Percentiles rank a stretch among this genome's conserved stretches.
Conservation (phyloP, 352 stramenopile species). For the Globisporangium viniferum region DNA sequence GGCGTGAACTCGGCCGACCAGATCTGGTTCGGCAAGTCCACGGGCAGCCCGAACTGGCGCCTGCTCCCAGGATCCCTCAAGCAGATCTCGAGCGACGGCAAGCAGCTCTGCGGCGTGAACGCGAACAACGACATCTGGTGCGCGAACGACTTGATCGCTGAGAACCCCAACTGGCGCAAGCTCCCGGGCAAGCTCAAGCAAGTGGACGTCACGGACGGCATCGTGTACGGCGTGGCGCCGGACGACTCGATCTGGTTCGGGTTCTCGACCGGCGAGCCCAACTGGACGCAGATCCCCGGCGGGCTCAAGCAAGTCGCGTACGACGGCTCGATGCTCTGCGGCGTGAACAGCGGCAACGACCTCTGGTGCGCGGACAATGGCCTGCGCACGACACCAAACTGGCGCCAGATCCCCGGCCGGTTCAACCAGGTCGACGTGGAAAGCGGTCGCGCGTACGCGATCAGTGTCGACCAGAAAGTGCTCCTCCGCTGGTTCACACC, state of each 20-base stretch:
- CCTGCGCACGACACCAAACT: conserved; percentile 14
- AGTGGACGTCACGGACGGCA: conserved; percentile 20
- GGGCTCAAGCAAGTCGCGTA: conserved; percentile 18
- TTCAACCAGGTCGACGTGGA: conserved; percentile 23
- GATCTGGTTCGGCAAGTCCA: conserved; percentile 13
- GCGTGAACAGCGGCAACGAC: conserved; percentile 5
- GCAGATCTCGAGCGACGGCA: conserved; percentile 28
- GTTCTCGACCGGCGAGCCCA: conserved; percentile 20
- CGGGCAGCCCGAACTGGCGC: conserved; percentile 17
- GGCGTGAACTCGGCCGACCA: conserved; percentile 19
- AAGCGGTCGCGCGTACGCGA: conserved; percentile 18
- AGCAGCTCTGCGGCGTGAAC: conserved; percentile 29
- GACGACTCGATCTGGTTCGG: conserved; percentile 22
- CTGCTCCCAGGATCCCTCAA: conserved; percentile 19
- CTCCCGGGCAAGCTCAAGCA: conserved; percentile 26
- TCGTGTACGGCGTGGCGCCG: conserved; percentile 17
- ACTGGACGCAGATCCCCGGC: conserved; percentile 14
- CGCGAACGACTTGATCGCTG: conserved; percentile 20
- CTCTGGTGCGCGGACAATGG: conserved; percentile 20
- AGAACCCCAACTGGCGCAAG: conserved; percentile 25
- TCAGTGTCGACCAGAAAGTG: conserved; percentile 6
- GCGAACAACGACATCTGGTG: conserved; percentile 23
- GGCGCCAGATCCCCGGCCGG: conserved; percentile 10
- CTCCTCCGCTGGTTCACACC: conserved; percentile 17
- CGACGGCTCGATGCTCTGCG: conserved; percentile 28